phyloP scores from a whole-genome alignment of 225 moss, liverwort and hornwort species.

The Antitrichia curtipendula region DNA sequence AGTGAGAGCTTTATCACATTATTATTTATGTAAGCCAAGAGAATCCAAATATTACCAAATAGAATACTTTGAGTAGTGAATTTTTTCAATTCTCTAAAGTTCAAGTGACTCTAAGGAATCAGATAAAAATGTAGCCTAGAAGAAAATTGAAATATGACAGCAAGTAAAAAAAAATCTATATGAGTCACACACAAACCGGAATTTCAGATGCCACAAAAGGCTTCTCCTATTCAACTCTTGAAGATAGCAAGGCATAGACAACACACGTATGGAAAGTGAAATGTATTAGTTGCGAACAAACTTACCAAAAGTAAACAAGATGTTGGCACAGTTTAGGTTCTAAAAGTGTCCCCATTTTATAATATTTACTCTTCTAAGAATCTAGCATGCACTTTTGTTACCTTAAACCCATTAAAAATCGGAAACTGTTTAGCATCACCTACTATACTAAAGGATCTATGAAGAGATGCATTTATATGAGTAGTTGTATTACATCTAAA shows the following conservation, averaged over 20 bases:
- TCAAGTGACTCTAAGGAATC: not conserved
- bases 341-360: not conserved
- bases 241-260: not conserved
- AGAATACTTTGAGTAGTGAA: not conserved
- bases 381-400: not conserved
- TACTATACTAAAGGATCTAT: not conserved
- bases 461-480: too few species aligned
- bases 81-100: not conserved
- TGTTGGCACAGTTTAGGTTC: not conserved
- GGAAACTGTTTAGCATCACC: too few species aligned
- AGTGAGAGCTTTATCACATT: too few species aligned
- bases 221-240: not conserved
- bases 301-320: not conserved
- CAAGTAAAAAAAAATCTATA: too few species aligned
- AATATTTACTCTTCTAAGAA: too few species aligned
- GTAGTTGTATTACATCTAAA: not conserved
- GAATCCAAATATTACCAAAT: not conserved
- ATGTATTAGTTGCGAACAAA: accelerated
- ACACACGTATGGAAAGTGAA: not conserved
- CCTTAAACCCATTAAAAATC: not conserved
- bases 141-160: too few species aligned
- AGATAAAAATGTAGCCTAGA: not conserved
- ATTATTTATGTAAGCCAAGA: not conserved
- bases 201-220: not conserved
- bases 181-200: not conserved